phyloP scores from a whole-genome alignment of 2,329 filamentous ascomycete species.

The Fonsecaea monophora region DNA sequence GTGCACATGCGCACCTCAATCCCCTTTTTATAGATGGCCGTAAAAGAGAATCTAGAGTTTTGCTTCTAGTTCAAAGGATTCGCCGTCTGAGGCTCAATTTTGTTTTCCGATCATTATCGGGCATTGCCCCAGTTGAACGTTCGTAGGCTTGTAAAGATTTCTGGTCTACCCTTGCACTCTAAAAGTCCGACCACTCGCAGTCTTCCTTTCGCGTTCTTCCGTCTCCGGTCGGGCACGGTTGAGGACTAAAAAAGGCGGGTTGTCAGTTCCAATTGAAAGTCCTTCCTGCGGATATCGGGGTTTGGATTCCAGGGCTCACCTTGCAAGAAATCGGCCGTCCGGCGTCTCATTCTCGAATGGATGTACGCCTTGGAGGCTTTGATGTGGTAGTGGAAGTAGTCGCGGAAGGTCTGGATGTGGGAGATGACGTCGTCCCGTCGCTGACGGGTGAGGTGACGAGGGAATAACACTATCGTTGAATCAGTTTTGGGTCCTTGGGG shows the following conservation, averaged over 20 bases:
- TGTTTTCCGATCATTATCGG: neutral
- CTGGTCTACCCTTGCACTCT: conserved; percentile 57
- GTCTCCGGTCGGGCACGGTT: conserved; percentile 93
- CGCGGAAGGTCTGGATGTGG: conserved; percentile 99
- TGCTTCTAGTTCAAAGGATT: neutral
- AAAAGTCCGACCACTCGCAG: conserved; percentile 94
- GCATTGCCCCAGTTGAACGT: neutral
- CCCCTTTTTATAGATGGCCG: neutral
- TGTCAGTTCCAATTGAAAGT: neutral
- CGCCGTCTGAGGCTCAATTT: neutral
- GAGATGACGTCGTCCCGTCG: conserved; percentile 94
- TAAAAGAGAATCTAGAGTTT: neutral
- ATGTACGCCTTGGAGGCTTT: conserved; percentile 99
- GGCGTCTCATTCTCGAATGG: conserved; percentile 95
- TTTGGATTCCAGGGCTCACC: conserved; percentile 60
- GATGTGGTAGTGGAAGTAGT: conserved; percentile 99
- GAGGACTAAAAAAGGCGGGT: conserved; percentile 68
- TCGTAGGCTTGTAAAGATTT: neutral
- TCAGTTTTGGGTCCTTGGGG: neutral
- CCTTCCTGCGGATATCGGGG: no score
- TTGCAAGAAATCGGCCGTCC: conserved; percentile 98
- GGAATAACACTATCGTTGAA: conserved; percentile 77
- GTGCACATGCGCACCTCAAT: neutral
- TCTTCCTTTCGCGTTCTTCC: conserved; percentile 98
- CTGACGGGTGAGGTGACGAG: conserved; percentile 88